Base-by-base conservation (phyloP, 2,329 filamentous ascomycete species). In the Metarhizium album region DNA sequence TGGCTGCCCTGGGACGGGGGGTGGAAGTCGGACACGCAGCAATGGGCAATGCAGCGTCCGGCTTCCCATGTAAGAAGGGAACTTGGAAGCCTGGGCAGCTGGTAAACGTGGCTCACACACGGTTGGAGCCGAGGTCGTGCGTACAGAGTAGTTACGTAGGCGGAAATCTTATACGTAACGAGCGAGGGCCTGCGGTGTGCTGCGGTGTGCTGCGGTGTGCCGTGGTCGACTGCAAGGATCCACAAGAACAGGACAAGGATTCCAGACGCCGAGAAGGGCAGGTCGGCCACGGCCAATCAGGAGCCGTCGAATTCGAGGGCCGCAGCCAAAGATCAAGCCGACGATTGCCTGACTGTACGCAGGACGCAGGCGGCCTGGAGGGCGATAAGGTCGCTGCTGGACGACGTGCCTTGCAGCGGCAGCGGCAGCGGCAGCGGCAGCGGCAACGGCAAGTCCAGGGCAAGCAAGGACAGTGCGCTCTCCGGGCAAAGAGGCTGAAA, bases 101-200 rank as follows among this genome's bases (percentile, higher is more conserved):
- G 49, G 49, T 33, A 48, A 37, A 31, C 23, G 37, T 27, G 33
- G 37, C 14, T 33, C 35, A 20, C 40, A 20, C 40, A 43, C n/a
- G 24, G 16, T 29, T 23, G 33, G 22, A 42, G 46, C 46, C 23
- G 33, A 33, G 42, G 38, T 51, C 29, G 50, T 37, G 49, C 29
- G 49, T n/a, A n/a, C n/a, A n/a, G n/a, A n/a, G n/a, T n/a, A n/a
- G n/a, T n/a, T n/a, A n/a, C n/a, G n/a, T 47, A 35, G 45, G 37
- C 20, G 37, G 45, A 43, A 29, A 24, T 35, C 45, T 35, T 40
- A 37, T 48, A 48, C 45, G 50, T 51, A 48, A 51, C 31, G 29
- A 29, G 46, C 27, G 46, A 37, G 27, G 22, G 18, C 27, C 45
- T 33, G n/a, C 31, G n/a, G 38, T 42, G n/a, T 42, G 16, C 6